Evolutionary conservation across 768 basidiomycete genomes (phyloP).

Genomic region (Mycena rebaudengoi): DNA sequence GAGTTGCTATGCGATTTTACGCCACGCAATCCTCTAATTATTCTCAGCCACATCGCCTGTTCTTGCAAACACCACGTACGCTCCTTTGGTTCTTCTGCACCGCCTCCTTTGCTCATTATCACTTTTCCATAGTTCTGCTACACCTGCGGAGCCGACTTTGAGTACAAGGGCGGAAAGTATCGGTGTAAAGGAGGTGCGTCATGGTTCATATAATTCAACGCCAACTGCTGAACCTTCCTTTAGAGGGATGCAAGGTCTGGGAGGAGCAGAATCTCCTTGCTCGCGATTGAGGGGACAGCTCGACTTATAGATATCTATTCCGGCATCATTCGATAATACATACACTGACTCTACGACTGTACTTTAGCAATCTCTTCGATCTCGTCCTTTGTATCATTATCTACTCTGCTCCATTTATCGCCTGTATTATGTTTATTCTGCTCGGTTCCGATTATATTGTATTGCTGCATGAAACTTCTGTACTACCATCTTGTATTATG

Average conservation of each 20-base stretch:
- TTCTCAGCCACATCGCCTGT: neutral
- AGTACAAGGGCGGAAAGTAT: neutral
- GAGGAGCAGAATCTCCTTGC: constrained; percentile 5
- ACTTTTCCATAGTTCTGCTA: neutral
- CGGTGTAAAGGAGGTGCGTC: neutral
- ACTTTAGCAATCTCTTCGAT: too few relatives aligned
- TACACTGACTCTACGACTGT: too few relatives aligned
- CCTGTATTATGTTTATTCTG: too few relatives aligned
- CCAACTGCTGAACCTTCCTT: neutral
- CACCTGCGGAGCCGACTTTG: neutral
- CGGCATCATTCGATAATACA: too few relatives aligned
- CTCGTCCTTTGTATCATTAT: too few relatives aligned
- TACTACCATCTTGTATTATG: too few relatives aligned
- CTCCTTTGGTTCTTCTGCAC: neutral
- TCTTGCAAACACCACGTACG: neutral
- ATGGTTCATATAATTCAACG: neutral
- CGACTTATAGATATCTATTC: too few relatives aligned
- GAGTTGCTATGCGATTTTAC: neutral
- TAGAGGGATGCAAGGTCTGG: neutral
- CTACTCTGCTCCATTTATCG: too few relatives aligned
- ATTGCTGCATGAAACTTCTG: too few relatives aligned
- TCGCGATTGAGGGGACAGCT: too few relatives aligned
- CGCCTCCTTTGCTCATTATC: neutral
- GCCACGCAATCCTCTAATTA: neutral
- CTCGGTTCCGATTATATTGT: too few relatives aligned